Evolutionary conservation across 2,329 filamentous ascomycete species (phyloP), one percentile per base, ranked within the genome.

Genomic region (Beauveria pseudobassiana): DNA sequence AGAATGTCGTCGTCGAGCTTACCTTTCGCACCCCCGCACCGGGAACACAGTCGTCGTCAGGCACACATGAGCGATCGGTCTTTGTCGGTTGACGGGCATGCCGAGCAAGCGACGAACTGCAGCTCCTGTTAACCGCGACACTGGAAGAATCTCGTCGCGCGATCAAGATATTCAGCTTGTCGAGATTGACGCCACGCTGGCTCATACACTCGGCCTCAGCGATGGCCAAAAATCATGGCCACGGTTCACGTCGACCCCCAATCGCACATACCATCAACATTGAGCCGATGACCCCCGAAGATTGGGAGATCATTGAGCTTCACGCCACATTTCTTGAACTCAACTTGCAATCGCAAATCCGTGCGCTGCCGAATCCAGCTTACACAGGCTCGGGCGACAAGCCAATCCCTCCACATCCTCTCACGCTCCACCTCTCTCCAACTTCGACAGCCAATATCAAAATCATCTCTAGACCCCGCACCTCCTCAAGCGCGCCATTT

Each of bases 251-350:
- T 97, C 65, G 92, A 99, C 72, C 93, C 54, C 92, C 93, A 2
- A 78, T 95, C 65, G 91, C 92, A 54, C 91, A 97, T 74, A 98
- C 93, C 1, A 89, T 99, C 74, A 92, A 97, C 72, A 98, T 99
- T 68, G 96, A 99, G 73, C 95, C 95, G 40, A 77, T 98, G 69
- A 98, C 95, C 0, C 87, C 93, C 1, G 91, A 96, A 63, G 95
- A 99, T 72, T 99, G 95, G 95, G 95, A 99, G 76, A 96, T 98
- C 69, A 98, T 99, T 68, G 95, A 99, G 75, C 80, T 99, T 2
- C 95, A 99, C 77, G 95, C 95, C 5, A 95, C 89, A 18, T 99
- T 98, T 71, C 80, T 99, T 56, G 95, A 99, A 72, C 81, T 97
- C 66, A 98, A 99, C 73, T 86, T 99, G 58, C 80, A 96, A 38